These are phyloP conservation scores for Podospora sp. DNA, from an alignment of 495 filamentous ascomycete species.

Conservation along the genomic window DNA sequence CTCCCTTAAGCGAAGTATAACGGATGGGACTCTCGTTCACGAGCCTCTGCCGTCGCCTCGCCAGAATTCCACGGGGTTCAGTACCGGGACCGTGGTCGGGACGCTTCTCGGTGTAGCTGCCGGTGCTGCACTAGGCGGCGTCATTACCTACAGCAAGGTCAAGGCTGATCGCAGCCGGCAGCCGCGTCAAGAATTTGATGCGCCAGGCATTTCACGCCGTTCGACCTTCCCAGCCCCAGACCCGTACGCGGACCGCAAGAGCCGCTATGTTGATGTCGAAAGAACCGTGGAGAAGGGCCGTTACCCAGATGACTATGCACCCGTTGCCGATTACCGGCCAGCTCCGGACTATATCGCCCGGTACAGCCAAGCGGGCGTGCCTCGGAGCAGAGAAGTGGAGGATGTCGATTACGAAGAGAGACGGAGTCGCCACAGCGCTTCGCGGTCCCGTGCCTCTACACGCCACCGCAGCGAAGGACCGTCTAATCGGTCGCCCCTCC, in stretches of 20 bases:
- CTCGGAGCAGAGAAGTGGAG: conserved; percentile 48
- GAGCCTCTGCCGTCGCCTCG: conserved; percentile 36
- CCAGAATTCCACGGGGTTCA: conserved; percentile 42
- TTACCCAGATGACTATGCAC: conserved; percentile 37
- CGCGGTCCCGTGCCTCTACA: conserved; percentile 32
- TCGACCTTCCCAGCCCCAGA: conserved; percentile 40
- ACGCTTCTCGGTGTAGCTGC: conserved; percentile 72
- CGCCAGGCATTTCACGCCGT: conserved; percentile 38
- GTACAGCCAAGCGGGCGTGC: conserved; percentile 36
- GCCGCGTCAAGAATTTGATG: conserved; percentile 44
- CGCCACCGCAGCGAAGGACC: conserved; percentile 41
- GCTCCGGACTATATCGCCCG: conserved; percentile 41
- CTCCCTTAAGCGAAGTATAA: conserved; percentile 37
- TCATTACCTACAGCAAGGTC: conserved; percentile 71
- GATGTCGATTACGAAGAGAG: conserved; percentile 40
- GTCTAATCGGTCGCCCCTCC: conserved; percentile 35
- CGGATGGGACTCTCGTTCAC: conserved; percentile 38
- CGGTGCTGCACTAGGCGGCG: conserved; percentile 70
- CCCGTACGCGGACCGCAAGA: conserved; percentile 33
- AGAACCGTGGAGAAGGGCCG: conserved; percentile 32
- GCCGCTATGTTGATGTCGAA: conserved; percentile 42
- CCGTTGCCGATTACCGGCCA: conserved; percentile 32
- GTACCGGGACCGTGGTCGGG: conserved; percentile 49
- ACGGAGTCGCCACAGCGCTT: conserved; percentile 39
- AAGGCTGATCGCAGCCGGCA: conserved; percentile 55